These are phyloP conservation scores for Aspergillus persii DNA, from an alignment of 2,329 filamentous ascomycete species.

Conservation along the genomic window DNA sequence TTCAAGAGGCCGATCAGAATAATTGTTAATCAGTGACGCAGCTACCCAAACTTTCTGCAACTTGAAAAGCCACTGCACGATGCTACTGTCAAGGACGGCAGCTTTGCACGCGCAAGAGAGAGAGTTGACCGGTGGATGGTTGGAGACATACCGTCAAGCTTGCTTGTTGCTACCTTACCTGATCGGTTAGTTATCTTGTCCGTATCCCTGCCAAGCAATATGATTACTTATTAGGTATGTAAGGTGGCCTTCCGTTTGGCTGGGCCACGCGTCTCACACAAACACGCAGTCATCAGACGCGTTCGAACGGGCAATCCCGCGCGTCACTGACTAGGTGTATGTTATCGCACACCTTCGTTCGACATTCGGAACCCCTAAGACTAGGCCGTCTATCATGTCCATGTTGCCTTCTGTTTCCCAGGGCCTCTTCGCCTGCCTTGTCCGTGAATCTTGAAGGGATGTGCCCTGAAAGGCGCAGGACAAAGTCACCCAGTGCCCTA, in stretches of 20 bases:
- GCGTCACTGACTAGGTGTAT: slow-evolving; percentile 3
- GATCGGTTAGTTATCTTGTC: slow-evolving; percentile 1
- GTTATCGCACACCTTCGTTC: background rate
- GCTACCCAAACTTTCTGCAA: slow-evolving; percentile 1
- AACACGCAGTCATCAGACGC: too few relatives aligned
- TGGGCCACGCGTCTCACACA: background rate
- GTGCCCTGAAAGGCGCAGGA: background rate
- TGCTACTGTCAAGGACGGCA: background rate
- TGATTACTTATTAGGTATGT: background rate
- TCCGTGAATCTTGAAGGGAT: background rate
- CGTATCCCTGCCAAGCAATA: slow-evolving; percentile 2
- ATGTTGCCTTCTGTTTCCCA: background rate
- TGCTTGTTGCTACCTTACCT: too few relatives aligned
- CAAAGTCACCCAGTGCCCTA: background rate
- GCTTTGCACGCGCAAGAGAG: background rate
- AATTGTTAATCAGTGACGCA: background rate
- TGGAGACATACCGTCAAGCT: too few relatives aligned
- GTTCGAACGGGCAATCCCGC: background rate
- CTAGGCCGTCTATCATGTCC: background rate
- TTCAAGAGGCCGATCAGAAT: background rate
- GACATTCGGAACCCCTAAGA: background rate
- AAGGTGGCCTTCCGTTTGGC: background rate
- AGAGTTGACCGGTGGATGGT: background rate
- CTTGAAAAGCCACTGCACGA: background rate
- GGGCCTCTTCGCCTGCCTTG: background rate